A percentile compares a stretch with the other conserved stretches of the same genome.
Evolutionary conservation across 495 filamentous ascomycete genomes (phyloP).

Genomic region (Aspergillus sclerotiicarbonarius): DNA sequence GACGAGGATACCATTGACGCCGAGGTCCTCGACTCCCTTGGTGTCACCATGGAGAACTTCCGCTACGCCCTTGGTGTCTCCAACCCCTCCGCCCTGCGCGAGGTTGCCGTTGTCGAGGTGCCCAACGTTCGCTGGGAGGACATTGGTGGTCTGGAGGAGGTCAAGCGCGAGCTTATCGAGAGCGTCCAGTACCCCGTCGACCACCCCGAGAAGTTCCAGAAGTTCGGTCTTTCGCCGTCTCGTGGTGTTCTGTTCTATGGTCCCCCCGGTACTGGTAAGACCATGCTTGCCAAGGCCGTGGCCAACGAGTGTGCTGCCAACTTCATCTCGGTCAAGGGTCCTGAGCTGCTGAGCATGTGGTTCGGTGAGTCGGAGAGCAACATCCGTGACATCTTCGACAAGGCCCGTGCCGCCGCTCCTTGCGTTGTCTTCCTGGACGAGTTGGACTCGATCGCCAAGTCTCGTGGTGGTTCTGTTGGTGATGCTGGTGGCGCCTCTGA

Average conservation of each 20-base stretch:
- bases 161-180: slow-evolving; percentile 99
- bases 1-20: slow-evolving; percentile 99
- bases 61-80: slow-evolving; percentile 94
- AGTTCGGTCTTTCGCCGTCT: slow-evolving; percentile 97
- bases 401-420: slow-evolving; percentile 95
- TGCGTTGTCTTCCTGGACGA: slow-evolving; percentile 99
- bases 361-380: slow-evolving; percentile 99
- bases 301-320: slow-evolving; percentile 99
- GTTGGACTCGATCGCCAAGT: slow-evolving; percentile 98
- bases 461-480: slow-evolving; percentile 93
- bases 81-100: slow-evolving; percentile 97
- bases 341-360: slow-evolving; percentile 98
- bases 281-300: slow-evolving; percentile 96
- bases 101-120: slow-evolving; percentile 98
- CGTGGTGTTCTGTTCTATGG: slow-evolving; percentile 99
- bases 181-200: slow-evolving; percentile 99
- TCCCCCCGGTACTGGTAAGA: slow-evolving; percentile 99
- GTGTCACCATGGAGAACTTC: slow-evolving; percentile 99
- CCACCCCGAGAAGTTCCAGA: slow-evolving; percentile 99
- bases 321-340: slow-evolving; percentile 99
- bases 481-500: slow-evolving; percentile 98
- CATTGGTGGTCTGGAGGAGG: slow-evolving; percentile 95
- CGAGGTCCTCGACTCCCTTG: slow-evolving; percentile 95
- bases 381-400: slow-evolving; percentile 99
- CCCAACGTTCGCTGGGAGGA: slow-evolving; percentile 99